phyloP scores from a whole-genome alignment of 371 early-diverging fungal species.

The Lichtheimia ornata region DNA sequence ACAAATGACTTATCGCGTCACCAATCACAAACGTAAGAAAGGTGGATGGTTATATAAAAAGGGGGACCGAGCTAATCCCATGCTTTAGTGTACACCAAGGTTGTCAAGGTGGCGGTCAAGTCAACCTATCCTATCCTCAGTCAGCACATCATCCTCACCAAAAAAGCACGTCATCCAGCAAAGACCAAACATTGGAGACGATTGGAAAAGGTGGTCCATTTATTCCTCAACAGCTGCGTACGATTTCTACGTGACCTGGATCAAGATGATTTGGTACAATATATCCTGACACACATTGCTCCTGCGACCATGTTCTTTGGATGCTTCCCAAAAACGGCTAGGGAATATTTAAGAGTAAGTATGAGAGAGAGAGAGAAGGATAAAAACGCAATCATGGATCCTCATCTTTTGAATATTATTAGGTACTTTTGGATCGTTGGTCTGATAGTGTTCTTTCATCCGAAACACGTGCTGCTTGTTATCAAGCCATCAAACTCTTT shows the following conservation, averaged over 20 bases:
- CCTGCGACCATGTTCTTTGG: conserved; percentile 74
- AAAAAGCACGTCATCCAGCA: conserved; percentile 56
- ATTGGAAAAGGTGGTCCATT: conserved; percentile 72
- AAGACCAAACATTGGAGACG: conserved; percentile 75
- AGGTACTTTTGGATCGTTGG: conserved; percentile 63
- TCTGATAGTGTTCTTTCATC: conserved; percentile 64
- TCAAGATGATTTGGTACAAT: conserved; percentile 77
- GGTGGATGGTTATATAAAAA: not conserved
- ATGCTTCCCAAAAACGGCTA: conserved; percentile 79
- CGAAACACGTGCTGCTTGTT: conserved; percentile 65
- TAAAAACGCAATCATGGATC: not conserved
- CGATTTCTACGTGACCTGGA: conserved; percentile 78
- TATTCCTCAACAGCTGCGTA: conserved; percentile 73
- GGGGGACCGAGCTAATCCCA: not conserved
- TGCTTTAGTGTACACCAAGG: conserved; percentile 71
- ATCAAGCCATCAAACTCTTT: conserved; percentile 30
- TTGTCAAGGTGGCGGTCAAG: conserved; percentile 63
- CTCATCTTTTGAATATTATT: not conserved
- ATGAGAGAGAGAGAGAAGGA: not conserved
- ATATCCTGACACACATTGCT: conserved; percentile 77
- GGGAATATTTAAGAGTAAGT: conserved; percentile 76
- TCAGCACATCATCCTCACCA: conserved; percentile 56
- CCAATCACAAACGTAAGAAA: conserved; percentile 57
- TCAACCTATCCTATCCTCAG: conserved; percentile 59
- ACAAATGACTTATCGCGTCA: conserved; percentile 64